A percentile compares a stretch with the other conserved stretches of the same genome.
These are phyloP conservation scores for Hymenoscyphus scutula DNA, from an alignment of 2,329 filamentous ascomycete genomes.

Conservation along the genomic window DNA sequence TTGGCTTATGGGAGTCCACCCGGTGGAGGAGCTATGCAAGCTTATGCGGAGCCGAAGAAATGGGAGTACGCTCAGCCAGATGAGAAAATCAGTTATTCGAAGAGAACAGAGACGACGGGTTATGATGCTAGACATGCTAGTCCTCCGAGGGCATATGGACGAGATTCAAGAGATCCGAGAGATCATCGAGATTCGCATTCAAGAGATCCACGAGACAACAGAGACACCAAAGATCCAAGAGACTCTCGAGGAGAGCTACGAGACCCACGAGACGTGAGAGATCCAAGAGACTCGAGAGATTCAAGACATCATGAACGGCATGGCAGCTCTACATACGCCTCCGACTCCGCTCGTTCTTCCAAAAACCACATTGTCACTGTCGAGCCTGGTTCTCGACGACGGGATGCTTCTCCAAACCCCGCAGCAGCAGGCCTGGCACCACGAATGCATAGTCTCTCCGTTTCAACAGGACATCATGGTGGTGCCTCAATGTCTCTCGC, in stretches of 20 bases:
- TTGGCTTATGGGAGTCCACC: slow-evolving; percentile 13
- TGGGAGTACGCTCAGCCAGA: slow-evolving; percentile 42
- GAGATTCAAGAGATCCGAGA: slow-evolving; percentile 5
- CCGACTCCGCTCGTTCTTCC: slow-evolving; percentile 19
- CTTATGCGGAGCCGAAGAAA: slow-evolving; percentile 35
- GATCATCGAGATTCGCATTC: not conserved
- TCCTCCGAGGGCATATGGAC: slow-evolving; percentile 13
- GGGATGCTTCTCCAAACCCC: slow-evolving; percentile 28
- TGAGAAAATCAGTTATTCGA: slow-evolving; percentile 38
- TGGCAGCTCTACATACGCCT: slow-evolving; percentile 13
- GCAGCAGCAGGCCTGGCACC: slow-evolving; percentile 22
- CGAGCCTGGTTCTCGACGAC: slow-evolving; percentile 30
- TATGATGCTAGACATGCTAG: slow-evolving; percentile 21
- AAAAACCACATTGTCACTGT: slow-evolving; percentile 33
- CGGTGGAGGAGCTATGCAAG: slow-evolving; percentile 6
- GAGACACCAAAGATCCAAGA: not conserved
- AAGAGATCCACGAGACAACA: not conserved
- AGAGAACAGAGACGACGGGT: slow-evolving; percentile 26
- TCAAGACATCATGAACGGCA: slow-evolving; percentile 16
- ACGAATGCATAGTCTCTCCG: slow-evolving; percentile 33
- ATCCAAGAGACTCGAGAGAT: slow-evolving; percentile 1
- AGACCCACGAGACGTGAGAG: slow-evolving; percentile 1
- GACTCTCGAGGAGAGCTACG: slow-evolving; percentile 5
- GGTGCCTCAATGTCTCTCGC: slow-evolving; percentile 43
- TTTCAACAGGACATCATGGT: slow-evolving; percentile 32